Evolutionary conservation across 208 protist genomes (phyloP), one percentile per base, ranked within the genome.

Genomic region (Trypanosoma lewisi): DNA sequence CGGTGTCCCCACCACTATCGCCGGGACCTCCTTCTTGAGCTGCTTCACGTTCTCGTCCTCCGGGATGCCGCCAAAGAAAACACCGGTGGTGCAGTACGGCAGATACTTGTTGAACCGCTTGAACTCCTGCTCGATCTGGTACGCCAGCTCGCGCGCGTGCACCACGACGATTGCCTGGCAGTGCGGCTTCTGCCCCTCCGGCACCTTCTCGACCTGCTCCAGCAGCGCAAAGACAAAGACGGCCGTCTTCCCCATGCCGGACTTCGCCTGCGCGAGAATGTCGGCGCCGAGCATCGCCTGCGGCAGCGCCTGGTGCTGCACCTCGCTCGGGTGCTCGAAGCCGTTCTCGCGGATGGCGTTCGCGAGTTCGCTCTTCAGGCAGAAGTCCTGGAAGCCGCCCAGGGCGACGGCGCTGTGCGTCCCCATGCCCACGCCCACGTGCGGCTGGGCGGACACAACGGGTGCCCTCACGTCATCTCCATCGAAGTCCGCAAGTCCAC

Each of bases 211-310:
- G 16, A 99, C 60, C 82, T 99, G 97, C 73, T 99, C 97, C 17
- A 99, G 83, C 19, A 97, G 89, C 28, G 97, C 82, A 49, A 99
- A 87, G 30, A 99, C 98, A 82, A 99, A 99, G 12, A 99, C 98
- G 37, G 98, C 98, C 6, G 99, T 99, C 89, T 99, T 99, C 49
- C 99, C 99, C 98, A 99, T 99, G 60, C 99, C 99, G n/a, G 95
- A 97, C 80, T 99, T 99, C 34, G 98, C 98, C 94, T 99, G 98
- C 39, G 97, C 98, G 9, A 99, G 77, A 23, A 99, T 91, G 73
- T 99, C 99, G 0, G 76, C 87, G 52, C 98, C 98, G 4, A 99
- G 70, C 50, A 99, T 98, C 8, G 98, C 97, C 80, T 99, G 91
- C 51, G 98, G 98, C 58, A 99, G 99, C 53, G 91, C 96, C 75